Conservation (phyloP, 2,329 filamentous ascomycete genomes). For the Byssoonygena ceratinophila region DNA sequence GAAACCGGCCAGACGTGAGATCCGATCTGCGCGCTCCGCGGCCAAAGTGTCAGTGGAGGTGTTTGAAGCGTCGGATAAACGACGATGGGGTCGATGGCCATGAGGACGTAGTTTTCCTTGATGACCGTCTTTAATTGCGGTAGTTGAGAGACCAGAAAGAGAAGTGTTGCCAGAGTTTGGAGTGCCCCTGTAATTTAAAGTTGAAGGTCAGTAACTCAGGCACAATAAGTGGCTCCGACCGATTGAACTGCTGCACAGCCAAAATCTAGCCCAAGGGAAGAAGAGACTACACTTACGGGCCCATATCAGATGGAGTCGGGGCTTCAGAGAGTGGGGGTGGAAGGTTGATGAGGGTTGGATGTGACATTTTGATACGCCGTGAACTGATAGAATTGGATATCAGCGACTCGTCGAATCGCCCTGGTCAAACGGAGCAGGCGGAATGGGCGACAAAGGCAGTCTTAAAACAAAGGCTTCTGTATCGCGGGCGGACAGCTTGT, state of each 20-base stretch:
- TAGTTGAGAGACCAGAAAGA: slow-evolving; percentile 81
- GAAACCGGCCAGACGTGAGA: slow-evolving; percentile 85
- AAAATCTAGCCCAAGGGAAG: too few relatives aligned
- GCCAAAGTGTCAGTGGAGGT: slow-evolving; percentile 65
- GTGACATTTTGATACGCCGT: slow-evolving; percentile 50
- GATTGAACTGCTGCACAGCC: too few relatives aligned
- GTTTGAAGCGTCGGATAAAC: slow-evolving; percentile 46
- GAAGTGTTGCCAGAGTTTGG: slow-evolving; percentile 88
- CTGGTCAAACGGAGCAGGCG: too few relatives aligned
- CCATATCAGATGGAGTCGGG: slow-evolving; percentile 75
- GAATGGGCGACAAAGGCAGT: not conserved
- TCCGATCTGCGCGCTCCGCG: slow-evolving; percentile 86
- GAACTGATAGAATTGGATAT: not conserved
- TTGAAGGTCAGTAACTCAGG: slow-evolving; percentile 16
- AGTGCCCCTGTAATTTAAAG: slow-evolving; percentile 56
- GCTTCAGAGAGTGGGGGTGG: slow-evolving; percentile 72
- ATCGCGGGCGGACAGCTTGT: not conserved
- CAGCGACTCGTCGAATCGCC: not conserved
- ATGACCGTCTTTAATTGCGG: slow-evolving; percentile 92
- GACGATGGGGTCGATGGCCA: slow-evolving; percentile 43
- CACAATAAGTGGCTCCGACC: too few relatives aligned
- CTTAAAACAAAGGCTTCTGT: not conserved
- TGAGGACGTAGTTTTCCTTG: slow-evolving; percentile 63
- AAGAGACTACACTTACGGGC: slow-evolving; percentile 52
- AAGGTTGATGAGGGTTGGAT: slow-evolving; percentile 68